Base-by-base conservation (phyloP, 2,329 filamentous ascomycete species). In the Botrytis sinoallii region DNA sequence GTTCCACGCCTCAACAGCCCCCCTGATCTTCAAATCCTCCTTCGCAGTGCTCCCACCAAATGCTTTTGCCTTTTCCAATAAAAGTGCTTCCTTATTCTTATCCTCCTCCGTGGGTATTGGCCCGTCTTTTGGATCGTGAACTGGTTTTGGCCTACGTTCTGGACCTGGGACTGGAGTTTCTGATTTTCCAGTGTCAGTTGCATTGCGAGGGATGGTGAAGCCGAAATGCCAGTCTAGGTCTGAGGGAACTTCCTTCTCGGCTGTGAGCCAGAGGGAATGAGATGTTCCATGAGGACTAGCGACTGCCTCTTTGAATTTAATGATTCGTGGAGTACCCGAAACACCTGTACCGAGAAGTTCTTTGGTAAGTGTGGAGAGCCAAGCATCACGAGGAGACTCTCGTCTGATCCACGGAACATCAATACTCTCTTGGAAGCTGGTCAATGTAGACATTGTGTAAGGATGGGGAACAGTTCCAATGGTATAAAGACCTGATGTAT, bases 401-500 rank as follows among this genome's bases (percentile, higher is more conserved):
- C 90, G 87, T 64, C 91, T 88, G 75, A 95, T 88, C 84, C 89
- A 92, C 12, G 85, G 82, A 1, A 91, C 83, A 66, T 91, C 91
- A 67, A 93, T 84, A 2, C 86, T 84, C 3, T 89, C 86, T 59
- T 88, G 86, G 74, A 89, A 87, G 76, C 89, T 87, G 74, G 89
- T 86, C 29, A 98, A 85, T 20, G 90, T 88, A 71, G 90, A 88
- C 60, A 94, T 86, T 1, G 95, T 98, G 85, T 94, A 97, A 0
- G 96, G 96, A 81, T 99, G 96, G 0, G 95, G 95, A 20, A 98
- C 91, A 0, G 91, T 93, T 74, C 92, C 94, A 76, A 99, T 93
- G 4, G 92, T 94, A 84, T 94, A 98, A 25, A 92, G 81, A 1
- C 85, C 86, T 22, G 91, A 90, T 7, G 87, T 87, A 82, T 98